These are phyloP conservation scores for Aureobasidium melanogenum DNA, from an alignment of 2,329 filamentous ascomycete genomes.

Conservation along the genomic window DNA sequence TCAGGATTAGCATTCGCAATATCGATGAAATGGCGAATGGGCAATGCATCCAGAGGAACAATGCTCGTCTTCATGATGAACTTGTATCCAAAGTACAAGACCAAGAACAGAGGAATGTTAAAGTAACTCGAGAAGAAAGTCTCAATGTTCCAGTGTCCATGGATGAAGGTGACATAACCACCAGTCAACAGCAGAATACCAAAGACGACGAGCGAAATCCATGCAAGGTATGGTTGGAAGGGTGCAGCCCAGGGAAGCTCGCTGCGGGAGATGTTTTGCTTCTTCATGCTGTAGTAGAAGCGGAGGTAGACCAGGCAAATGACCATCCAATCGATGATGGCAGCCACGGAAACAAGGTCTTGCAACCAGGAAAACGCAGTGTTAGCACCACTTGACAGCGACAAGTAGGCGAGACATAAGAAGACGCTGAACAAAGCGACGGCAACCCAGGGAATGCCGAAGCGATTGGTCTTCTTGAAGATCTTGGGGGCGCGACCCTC, in stretches of 20 bases:
- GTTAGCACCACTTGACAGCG: conserved; percentile 17
- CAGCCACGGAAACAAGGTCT: conserved; percentile 19
- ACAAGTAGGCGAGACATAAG: conserved; percentile 17
- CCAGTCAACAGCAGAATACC: conserved; percentile 21
- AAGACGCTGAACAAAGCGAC: conserved; percentile 14
- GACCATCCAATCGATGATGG: conserved; percentile 21
- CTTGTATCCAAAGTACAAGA: conserved; percentile 23
- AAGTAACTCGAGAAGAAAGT: conserved; percentile 24
- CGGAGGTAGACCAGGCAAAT: conserved; percentile 22
- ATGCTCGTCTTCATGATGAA: conserved; percentile 20
- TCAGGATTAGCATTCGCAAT: conserved; percentile 22
- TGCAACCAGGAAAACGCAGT: conserved; percentile 24
- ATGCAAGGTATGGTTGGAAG: conserved; percentile 23
- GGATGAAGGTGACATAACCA: conserved; percentile 24
- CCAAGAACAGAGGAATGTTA: conserved; percentile 22
- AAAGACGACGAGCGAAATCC: conserved; percentile 18
- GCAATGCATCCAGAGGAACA: conserved; percentile 18
- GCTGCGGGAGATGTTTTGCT: conserved; percentile 20
- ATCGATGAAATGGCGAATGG: conserved; percentile 22
- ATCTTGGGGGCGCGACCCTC: conserved; percentile 54
- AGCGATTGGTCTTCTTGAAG: conserved; percentile 15
- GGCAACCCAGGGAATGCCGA: conserved; percentile 16
- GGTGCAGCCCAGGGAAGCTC: conserved; percentile 22
- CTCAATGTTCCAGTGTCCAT: conserved; percentile 19
- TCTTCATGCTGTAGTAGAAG: conserved; percentile 19